A percentile compares a stretch with the other conserved stretches of the same genome.
phyloP scores from a whole-genome alignment of 345 rosid species.

The Citrus unshiu region DNA sequence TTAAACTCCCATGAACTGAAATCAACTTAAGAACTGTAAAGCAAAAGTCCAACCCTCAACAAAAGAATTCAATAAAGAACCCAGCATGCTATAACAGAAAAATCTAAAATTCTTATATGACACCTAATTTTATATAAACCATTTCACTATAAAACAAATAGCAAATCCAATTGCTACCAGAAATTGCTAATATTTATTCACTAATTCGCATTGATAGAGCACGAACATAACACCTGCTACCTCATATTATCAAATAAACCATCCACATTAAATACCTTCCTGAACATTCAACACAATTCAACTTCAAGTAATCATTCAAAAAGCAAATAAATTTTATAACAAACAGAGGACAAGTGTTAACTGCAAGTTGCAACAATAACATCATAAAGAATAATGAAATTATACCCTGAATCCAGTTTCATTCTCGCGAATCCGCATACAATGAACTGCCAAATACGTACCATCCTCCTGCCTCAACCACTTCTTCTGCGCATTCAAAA shows the following conservation, averaged over 20 bases:
- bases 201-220: background rate
- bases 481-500: constrained; percentile 75
- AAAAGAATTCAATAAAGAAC: background rate
- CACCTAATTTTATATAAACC: background rate
- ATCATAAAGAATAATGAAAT: background rate
- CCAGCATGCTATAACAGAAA: background rate
- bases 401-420: constrained; percentile 71
- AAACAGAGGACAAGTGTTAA: background rate
- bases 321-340: background rate
- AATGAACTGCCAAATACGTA: constrained; percentile 65
- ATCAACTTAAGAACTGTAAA: background rate
- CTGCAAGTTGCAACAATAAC: background rate
- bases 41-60: background rate
- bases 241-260: background rate
- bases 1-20: background rate
- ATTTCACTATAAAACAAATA: background rate
- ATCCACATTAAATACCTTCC: background rate
- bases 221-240: background rate
- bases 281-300: background rate
- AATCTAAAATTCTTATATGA: background rate
- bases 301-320: background rate
- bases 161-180: background rate
- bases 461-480: constrained; percentile 89
- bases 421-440: constrained; percentile 75
- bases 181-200: background rate